A percentile compares a stretch with the other conserved stretches of the same genome.
Evolutionary conservation across 2,329 filamentous ascomycete genomes (phyloP).

Genomic region (Pyricularia pennisetigena): DNA sequence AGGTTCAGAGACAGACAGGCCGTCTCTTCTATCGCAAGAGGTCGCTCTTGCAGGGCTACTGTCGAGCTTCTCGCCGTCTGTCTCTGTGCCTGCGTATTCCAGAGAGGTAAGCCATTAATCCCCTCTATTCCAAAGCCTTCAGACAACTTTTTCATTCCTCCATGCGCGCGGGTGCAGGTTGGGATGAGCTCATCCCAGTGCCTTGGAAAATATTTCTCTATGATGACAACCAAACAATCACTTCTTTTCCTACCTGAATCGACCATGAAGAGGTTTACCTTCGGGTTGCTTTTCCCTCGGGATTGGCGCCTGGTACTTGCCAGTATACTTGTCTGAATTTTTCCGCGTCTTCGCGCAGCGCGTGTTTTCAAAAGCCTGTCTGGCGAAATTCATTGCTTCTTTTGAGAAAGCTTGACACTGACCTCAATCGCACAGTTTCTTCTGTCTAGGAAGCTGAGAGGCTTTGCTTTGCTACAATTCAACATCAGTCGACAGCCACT

Average conservation of each 20-base stretch:
- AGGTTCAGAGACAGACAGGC: not conserved
- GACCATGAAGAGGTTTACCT: slow-evolving; percentile 70
- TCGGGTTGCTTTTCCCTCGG: slow-evolving; percentile 46
- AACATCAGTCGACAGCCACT: not conserved
- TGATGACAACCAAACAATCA: slow-evolving; percentile 65
- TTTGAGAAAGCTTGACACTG: not conserved
- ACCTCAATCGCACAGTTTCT: not conserved
- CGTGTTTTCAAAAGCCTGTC: not conserved
- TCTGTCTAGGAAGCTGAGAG: not conserved
- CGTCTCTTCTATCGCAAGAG: not conserved
- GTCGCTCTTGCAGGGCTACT: not conserved
- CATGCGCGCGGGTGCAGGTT: not conserved
- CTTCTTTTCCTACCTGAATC: slow-evolving; percentile 88
- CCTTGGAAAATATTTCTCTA: slow-evolving; percentile 14
- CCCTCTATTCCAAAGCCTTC: too few relatives aligned
- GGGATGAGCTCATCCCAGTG: not conserved
- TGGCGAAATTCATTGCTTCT: not conserved
- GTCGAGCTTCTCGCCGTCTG: not conserved
- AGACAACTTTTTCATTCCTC: not conserved
- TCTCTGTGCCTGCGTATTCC: not conserved
- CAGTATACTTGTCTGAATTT: slow-evolving; percentile 75
- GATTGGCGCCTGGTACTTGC: slow-evolving; percentile 72
- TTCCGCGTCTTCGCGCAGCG: not conserved
- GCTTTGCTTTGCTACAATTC: not conserved
- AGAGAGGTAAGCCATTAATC: not conserved